Percentiles rank a stretch among this genome's conserved stretches.
These are phyloP conservation scores for Thermothelomyces thermophilus DNA, from an alignment of 2,329 filamentous ascomycete genomes.

Conservation along the genomic window DNA sequence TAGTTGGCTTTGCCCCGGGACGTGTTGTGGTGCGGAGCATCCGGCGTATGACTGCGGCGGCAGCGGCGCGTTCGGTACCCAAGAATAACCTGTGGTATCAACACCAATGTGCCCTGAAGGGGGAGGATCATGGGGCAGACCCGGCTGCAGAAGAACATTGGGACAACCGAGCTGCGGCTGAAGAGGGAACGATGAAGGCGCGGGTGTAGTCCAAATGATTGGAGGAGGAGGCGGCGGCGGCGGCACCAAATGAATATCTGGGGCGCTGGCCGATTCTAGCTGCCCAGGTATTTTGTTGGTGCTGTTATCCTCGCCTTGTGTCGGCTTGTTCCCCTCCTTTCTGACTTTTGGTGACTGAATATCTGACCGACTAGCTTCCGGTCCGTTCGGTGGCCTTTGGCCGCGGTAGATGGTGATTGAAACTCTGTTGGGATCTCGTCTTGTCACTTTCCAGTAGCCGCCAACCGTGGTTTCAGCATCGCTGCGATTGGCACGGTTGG, in stretches of 20 bases:
- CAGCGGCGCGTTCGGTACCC: not conserved
- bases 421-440: not conserved
- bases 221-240: not conserved
- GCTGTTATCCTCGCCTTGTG: not conserved
- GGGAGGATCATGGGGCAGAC: not conserved
- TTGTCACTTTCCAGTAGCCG: constrained; percentile 1
- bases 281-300: not conserved
- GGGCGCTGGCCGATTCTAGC: not conserved
- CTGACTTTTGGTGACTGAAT: not conserved
- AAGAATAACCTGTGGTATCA: not conserved
- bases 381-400: not conserved
- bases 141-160: not conserved
- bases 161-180: not conserved
- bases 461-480: not conserved
- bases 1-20: not conserved
- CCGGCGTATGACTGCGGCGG: constrained; percentile 4
- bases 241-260: constrained; percentile 10
- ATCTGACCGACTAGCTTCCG: not conserved
- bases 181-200: not conserved
- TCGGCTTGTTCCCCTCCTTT: not conserved
- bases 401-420: constrained; percentile 12
- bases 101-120: not conserved
- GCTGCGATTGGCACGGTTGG: not conserved
- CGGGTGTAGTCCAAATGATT: not conserved
- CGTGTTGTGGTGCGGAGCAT: not conserved